phyloP scores from a whole-genome alignment of 1,284 basidiomycete genomes.

The Austropuccinia psidii region DNA sequence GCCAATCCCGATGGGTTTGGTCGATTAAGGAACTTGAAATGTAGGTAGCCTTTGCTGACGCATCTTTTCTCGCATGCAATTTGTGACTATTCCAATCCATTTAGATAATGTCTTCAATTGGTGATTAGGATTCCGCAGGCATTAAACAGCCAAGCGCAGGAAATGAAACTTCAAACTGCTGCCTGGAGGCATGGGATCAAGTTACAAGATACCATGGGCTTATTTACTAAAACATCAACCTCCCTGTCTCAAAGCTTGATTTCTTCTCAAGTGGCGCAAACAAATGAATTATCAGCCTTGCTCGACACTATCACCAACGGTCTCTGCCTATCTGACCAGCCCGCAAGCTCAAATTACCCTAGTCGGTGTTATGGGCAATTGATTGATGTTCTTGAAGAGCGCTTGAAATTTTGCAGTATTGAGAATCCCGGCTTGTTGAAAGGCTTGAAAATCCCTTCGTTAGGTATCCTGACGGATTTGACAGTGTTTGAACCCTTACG shows the following conservation, averaged over 20 bases:
- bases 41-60: background rate
- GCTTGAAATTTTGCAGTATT: background rate
- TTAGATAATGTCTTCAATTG: background rate
- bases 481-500: slow-evolving; percentile 23
- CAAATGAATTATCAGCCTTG: too few species aligned
- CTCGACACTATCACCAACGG: slow-evolving; percentile 6
- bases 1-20: slow-evolving; percentile 29
- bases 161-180: slow-evolving; percentile 21
- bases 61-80: background rate
- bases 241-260: background rate
- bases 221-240: too few species aligned
- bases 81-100: too few species aligned
- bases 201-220: background rate
- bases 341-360: background rate
- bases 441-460: slow-evolving; percentile 15
- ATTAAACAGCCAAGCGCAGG: background rate
- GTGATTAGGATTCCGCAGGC: background rate
- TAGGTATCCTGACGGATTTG: slow-evolving; percentile 18
- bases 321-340: background rate
- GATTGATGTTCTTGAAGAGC: slow-evolving; percentile 12
- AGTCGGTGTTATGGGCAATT: background rate
- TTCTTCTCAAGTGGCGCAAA: background rate
- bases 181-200: slow-evolving; percentile 26
- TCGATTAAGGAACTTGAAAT: slow-evolving; percentile 5
- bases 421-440: background rate